Percentiles rank a stretch among this genome's conserved stretches.
phyloP scores from a whole-genome alignment of 495 filamentous ascomycete genomes.

The Aspergillus carlsbadensis region DNA sequence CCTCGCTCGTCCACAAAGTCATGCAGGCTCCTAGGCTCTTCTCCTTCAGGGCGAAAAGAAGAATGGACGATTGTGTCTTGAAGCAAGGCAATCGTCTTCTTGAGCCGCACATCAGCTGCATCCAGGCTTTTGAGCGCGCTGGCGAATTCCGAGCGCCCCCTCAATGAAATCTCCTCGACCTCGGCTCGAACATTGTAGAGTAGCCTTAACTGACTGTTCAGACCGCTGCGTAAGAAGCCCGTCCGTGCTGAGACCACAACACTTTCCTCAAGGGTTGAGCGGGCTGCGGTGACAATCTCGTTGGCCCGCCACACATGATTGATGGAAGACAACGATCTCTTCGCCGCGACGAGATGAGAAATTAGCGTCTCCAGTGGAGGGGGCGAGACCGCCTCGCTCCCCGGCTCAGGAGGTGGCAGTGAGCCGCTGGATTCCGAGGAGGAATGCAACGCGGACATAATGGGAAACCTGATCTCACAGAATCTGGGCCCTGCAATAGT shows the following conservation, averaged over 20 bases:
- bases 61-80: conserved; percentile 70
- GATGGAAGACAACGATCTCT: conserved; percentile 86
- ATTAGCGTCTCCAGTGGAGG: conserved; percentile 69
- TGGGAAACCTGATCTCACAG: background rate
- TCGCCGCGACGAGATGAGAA: conserved; percentile 79
- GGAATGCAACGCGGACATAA: conserved; percentile 37
- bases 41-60: conserved; percentile 66
- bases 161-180: conserved; percentile 51
- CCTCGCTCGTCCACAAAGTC: conserved; percentile 87
- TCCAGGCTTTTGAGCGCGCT: conserved; percentile 70
- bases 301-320: conserved; percentile 82
- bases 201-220: conserved; percentile 69
- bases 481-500: background rate
- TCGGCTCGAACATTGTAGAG: conserved; percentile 66
- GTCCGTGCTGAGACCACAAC: conserved; percentile 77
- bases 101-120: conserved; percentile 66
- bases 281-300: conserved; percentile 76
- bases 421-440: conserved; percentile 25
- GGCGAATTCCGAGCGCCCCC: conserved; percentile 57
- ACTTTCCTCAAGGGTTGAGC: conserved; percentile 74
- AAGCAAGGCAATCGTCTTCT: conserved; percentile 67
- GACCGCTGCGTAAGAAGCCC: conserved; percentile 67
- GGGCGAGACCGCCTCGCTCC: conserved; percentile 22
- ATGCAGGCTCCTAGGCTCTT: conserved; percentile 68
- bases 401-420: conserved; percentile 10